Evolutionary conservation across 2,329 filamentous ascomycete species (phyloP).

Genomic region (Chlorencoelia australis): DNA sequence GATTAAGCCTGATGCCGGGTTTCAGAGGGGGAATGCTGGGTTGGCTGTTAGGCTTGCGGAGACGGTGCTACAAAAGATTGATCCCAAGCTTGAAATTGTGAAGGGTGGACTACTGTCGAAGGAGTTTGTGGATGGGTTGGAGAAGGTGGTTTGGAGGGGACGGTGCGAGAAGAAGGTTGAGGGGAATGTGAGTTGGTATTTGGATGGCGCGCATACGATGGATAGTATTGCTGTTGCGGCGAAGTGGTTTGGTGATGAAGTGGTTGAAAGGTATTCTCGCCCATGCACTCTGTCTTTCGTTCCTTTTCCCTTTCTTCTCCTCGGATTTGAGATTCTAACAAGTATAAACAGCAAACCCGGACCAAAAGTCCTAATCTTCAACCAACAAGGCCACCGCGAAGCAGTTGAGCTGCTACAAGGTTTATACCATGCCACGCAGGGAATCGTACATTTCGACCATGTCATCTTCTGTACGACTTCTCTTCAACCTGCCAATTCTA

Average conservation of each 20-base stretch:
- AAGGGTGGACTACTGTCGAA: conserved; percentile 37
- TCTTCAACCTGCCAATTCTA: conserved; percentile 45
- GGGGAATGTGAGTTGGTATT: conserved; percentile 63
- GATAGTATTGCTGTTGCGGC: conserved; percentile 79
- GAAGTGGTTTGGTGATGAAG: conserved; percentile 63
- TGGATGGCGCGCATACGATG: conserved; percentile 87
- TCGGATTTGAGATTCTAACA: neutral
- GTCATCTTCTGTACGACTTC: conserved; percentile 71
- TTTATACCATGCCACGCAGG: conserved; percentile 35
- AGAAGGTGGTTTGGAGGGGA: conserved; percentile 67
- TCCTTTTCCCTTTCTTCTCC: neutral
- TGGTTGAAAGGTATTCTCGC: conserved; percentile 24
- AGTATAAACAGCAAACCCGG: conserved; percentile 24
- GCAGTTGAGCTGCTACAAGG: conserved; percentile 41
- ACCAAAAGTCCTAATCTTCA: conserved; percentile 65
- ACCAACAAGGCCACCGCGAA: conserved; percentile 53
- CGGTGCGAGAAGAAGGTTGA: conserved; percentile 58
- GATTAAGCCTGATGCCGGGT: conserved; percentile 42
- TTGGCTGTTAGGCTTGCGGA: conserved; percentile 43
- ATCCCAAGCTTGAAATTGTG: conserved; percentile 22
- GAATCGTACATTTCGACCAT: conserved; percentile 48
- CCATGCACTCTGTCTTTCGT: no score
- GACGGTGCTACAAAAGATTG: conserved; percentile 35
- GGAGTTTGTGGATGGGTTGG: conserved; percentile 63
- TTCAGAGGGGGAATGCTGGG: conserved; percentile 50